Conservation (phyloP, 306 rosid species). For the Potentilla sterilis region DNA sequence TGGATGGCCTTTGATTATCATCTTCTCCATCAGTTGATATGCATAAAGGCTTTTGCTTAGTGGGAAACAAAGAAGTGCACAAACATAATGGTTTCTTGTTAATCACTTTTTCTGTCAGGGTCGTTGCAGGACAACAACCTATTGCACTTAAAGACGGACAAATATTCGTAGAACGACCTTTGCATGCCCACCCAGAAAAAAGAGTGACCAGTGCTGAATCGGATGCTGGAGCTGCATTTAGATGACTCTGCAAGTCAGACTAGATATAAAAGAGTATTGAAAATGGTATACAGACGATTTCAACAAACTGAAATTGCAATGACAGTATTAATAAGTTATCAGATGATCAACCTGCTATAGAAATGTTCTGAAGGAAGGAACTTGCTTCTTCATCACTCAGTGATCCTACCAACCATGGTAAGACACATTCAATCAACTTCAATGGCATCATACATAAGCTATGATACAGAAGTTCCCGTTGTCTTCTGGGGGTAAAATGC, state of each 20-base stretch:
- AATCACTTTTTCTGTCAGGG: slow-evolving; percentile 51
- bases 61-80: slow-evolving; percentile 27
- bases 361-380: slow-evolving; percentile 66
- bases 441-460: slow-evolving; percentile 93
- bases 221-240: slow-evolving; percentile 71
- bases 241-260: slow-evolving; percentile 29
- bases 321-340: slow-evolving; percentile 2
- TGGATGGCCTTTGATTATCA: slow-evolving; percentile 29
- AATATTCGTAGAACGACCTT: slow-evolving; percentile 55
- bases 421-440: slow-evolving; percentile 82
- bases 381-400: slow-evolving; percentile 66
- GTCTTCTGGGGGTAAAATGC: slow-evolving; percentile 76
- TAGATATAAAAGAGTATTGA: background rate
- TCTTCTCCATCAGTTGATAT: slow-evolving; percentile 27
- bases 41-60: slow-evolving; percentile 16
- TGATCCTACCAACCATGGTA: slow-evolving; percentile 81
- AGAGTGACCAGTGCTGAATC: slow-evolving; percentile 88
- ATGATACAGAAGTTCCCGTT: slow-evolving; percentile 75
- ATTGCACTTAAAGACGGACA: slow-evolving; percentile 62
- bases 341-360: slow-evolving; percentile 66
- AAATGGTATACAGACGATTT: slow-evolving; percentile 7
- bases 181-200: slow-evolving; percentile 94
- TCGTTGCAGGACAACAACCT: slow-evolving; percentile 62
- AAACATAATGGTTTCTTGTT: slow-evolving; percentile 36
- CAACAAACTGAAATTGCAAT: slow-evolving; percentile 6